Percentiles rank a stretch among this genome's conserved stretches.
These are phyloP conservation scores for Coemansia biformis DNA, from an alignment of 192 early-diverging fungal species.

Conservation along the genomic window DNA sequence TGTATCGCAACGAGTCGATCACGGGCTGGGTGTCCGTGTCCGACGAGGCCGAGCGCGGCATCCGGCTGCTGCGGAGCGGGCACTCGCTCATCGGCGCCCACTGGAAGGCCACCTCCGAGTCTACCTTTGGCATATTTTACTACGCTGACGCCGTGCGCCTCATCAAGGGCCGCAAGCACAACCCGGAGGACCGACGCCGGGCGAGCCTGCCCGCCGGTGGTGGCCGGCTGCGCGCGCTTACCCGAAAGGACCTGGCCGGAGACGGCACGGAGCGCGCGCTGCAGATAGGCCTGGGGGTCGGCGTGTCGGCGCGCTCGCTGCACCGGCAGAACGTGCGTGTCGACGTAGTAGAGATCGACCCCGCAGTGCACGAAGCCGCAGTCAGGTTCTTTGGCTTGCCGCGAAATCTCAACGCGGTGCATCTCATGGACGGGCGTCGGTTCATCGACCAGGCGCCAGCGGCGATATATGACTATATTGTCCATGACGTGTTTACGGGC, in stretches of 20 bases:
- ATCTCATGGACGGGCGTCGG: conserved; percentile 69
- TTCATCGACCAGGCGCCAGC: conserved; percentile 59
- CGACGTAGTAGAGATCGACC: conserved; percentile 84
- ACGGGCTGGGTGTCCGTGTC: conserved; percentile 79
- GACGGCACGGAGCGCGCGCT: conserved; percentile 45
- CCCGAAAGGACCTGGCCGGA: conserved; percentile 7
- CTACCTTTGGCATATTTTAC: conserved; percentile 79
- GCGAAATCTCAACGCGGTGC: conserved; percentile 44
- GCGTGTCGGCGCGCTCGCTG: conserved; percentile 65
- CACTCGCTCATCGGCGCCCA: conserved; percentile 86
- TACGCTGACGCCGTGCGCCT: conserved; percentile 70
- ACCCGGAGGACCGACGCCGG: conserved; percentile 8
- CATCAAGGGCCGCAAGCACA: conserved; percentile 21
- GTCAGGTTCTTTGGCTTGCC: conserved; percentile 64
- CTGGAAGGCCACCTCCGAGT: conserved; percentile 61
- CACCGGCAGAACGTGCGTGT: conserved; percentile 56
- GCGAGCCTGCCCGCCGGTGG: too few relatives aligned
- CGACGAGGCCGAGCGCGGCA: conserved; percentile 49
- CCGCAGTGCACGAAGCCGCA: conserved; percentile 65
- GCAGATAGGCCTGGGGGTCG: conserved; percentile 74
- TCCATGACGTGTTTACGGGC: conserved; percentile 94
- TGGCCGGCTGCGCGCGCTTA: background rate
- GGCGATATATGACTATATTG: conserved; percentile 70
- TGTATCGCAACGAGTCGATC: conserved; percentile 69
- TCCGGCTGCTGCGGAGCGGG: conserved; percentile 76